Base-by-base conservation (phyloP, 2,329 filamentous ascomycete genomes). In the Fusarium aywerte region DNA sequence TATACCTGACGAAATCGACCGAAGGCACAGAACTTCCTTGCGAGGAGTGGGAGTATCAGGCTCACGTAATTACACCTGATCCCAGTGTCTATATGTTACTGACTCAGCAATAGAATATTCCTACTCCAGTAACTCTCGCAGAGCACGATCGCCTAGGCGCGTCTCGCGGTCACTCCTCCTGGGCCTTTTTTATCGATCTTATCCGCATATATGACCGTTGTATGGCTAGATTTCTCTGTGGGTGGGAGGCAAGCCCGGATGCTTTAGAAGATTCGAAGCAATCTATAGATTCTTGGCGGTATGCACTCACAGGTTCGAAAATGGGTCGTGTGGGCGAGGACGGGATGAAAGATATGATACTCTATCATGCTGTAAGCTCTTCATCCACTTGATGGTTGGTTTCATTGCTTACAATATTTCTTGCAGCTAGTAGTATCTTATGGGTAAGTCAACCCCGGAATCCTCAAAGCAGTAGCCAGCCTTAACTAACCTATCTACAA, bases 311-410 rank as follows among this genome's bases (percentile, higher is more conserved):
- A 1, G 6, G 50, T 3, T 57, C 57, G 45, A 73, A 67, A 36
- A 64, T 48, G 36, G 45, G 70, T 5, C 32, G 62, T 9, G 40
- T 71, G 13, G 63, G 67, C 20, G 15, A 55, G 16, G 39, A 68
- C 6, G 71, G 71, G 16, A 58, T 57, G 25, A 53, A 60, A 15
- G 71, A 73, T 29, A 57, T 71, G 59, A 60, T 73, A 42, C 27
- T 73, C 15, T 73, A 70, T 39, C 70, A 69, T 45, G 65, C 71
- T 15, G 71, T 73, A 62, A 64, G 71, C 58, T 25, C 35, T 42
- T 38, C 4, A 13, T 23, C 35, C 15, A n/a, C 5, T 33, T 7
- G 2, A n/a, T 23, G 15, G 20, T 38, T 45, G 16, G 21, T 15
- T 52, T 25, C 7, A 31, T 16, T 23, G 45, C 67, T 72, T n/a